A percentile compares a stretch with the other conserved stretches of the same genome.
phyloP scores from a whole-genome alignment of 306 rosid species.

The Adenanthera pavonina region DNA sequence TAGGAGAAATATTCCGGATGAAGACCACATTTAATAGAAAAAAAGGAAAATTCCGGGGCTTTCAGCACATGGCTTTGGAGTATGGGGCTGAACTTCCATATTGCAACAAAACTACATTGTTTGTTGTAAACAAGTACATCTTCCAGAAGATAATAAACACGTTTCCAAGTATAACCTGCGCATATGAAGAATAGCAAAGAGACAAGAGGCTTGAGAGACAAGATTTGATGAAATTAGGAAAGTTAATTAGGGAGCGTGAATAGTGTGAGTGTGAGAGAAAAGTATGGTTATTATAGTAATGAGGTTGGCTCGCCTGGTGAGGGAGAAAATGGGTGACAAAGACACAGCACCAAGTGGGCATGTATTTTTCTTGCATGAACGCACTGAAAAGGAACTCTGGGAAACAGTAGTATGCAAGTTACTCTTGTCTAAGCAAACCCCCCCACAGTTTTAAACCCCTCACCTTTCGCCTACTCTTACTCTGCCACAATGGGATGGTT shows the following conservation, averaged over 20 bases:
- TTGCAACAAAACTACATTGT: neutral
- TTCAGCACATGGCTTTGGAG: neutral
- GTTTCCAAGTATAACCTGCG: too few relatives aligned
- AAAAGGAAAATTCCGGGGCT: neutral
- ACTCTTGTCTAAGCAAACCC: slow-evolving; percentile 46
- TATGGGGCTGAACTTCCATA: neutral
- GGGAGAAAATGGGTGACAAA: slow-evolving; percentile 48
- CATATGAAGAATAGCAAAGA: neutral
- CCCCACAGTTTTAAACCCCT: slow-evolving; percentile 34
- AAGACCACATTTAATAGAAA: neutral
- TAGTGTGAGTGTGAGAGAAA: neutral
- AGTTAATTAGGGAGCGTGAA: slow-evolving; percentile 23
- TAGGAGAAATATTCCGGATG: slow-evolving; percentile 15
- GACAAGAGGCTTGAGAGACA: slow-evolving; percentile 27
- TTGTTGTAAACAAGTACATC: neutral
- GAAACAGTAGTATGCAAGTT: slow-evolving; percentile 47
- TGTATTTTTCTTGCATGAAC: slow-evolving; percentile 55
- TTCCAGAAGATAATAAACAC: neutral
- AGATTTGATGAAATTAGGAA: neutral
- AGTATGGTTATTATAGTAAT: slow-evolving; percentile 7
- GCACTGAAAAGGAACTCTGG: slow-evolving; percentile 37
- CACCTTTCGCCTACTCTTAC: slow-evolving; percentile 45
- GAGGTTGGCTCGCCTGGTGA: slow-evolving; percentile 34
- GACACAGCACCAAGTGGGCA: slow-evolving; percentile 52
- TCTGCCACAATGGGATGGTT: slow-evolving; percentile 64